A percentile compares a stretch with the other conserved stretches of the same genome.
phyloP scores from a whole-genome alignment of 768 basidiomycete genomes.

The Boletus patriciae region DNA sequence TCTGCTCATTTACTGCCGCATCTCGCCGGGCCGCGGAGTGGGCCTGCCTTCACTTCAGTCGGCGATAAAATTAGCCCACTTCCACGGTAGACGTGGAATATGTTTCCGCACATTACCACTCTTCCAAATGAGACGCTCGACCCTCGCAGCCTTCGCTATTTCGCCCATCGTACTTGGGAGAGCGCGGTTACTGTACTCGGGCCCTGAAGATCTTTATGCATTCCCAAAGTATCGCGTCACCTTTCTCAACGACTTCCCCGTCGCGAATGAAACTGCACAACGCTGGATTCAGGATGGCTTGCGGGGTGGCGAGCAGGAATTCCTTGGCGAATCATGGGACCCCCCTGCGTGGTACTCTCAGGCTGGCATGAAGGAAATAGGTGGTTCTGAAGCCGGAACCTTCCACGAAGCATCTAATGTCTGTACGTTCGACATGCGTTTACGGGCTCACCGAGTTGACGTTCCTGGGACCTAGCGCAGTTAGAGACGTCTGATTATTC shows the following conservation, averaged over 20 bases:
- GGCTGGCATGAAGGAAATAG: conserved; percentile 57
- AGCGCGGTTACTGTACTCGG: conserved; percentile 55
- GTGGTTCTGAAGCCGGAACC: conserved; percentile 45
- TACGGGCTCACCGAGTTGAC: conserved; percentile 14
- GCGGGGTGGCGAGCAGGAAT: conserved; percentile 72
- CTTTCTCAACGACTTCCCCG: conserved; percentile 77
- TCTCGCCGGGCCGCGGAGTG: conserved; percentile 31
- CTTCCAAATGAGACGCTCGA: conserved; percentile 19
- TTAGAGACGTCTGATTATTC: conserved; percentile 41
- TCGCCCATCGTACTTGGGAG: conserved; percentile 11
- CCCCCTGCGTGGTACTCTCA: conserved; percentile 41
- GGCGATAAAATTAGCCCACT: conserved; percentile 32
- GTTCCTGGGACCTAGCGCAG: conserved; percentile 20
- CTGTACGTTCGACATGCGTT: conserved; percentile 39
- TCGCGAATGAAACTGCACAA: conserved; percentile 69
- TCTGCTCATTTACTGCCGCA: background rate
- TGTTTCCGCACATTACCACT: background rate
- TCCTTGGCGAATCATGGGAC: conserved; percentile 63
- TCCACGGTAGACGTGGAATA: conserved; percentile 22
- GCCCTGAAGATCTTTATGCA: conserved; percentile 78
- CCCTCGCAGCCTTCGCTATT: conserved; percentile 18
- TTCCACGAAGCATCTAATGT: conserved; percentile 24
- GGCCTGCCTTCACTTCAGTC: conserved; percentile 26
- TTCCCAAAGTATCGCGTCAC: conserved; percentile 81
- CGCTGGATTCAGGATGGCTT: conserved; percentile 75